phyloP scores from a whole-genome alignment of 345 rosid genomes.

The Tarenaya hassleriana region DNA sequence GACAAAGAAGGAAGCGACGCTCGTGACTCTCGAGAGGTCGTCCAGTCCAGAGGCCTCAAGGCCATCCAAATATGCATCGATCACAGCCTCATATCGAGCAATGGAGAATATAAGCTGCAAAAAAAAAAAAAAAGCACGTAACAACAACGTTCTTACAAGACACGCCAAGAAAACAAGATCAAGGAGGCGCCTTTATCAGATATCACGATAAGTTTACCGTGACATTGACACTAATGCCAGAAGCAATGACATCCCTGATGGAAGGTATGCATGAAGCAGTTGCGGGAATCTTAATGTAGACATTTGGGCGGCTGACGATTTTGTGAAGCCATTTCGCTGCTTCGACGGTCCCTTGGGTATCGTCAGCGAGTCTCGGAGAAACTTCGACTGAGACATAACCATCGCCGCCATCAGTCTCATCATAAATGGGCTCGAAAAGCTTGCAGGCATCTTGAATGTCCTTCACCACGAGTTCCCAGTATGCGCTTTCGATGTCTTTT shows the following conservation, averaged over 20 bases:
- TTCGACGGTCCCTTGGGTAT: slow-evolving; percentile 76
- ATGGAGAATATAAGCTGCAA: slow-evolving; percentile 91
- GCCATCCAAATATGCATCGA: slow-evolving; percentile 98
- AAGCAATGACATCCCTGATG: slow-evolving; percentile 83
- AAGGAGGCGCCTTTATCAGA: not conserved
- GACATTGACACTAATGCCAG: slow-evolving; percentile 89
- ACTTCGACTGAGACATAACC: slow-evolving; percentile 99
- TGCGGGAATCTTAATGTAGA: slow-evolving; percentile 96
- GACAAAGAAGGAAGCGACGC: slow-evolving; percentile 98
- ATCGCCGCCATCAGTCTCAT: slow-evolving; percentile 83
- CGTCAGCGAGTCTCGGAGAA: slow-evolving; percentile 92
- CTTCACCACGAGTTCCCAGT: slow-evolving; percentile 82
- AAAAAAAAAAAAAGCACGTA: too few relatives aligned
- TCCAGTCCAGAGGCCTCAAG: slow-evolving; percentile 89
- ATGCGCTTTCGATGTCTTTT: too few relatives aligned
- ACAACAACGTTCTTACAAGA: not conserved
- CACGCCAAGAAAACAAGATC: not conserved
- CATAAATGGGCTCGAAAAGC: slow-evolving; percentile 90
- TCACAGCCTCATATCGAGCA: slow-evolving; percentile 84
- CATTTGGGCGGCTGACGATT: slow-evolving; percentile 75
- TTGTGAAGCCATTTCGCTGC: slow-evolving; percentile 87
- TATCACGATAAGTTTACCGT: slow-evolving; percentile 51
- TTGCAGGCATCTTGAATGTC: too few relatives aligned
- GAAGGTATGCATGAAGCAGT: slow-evolving; percentile 86
- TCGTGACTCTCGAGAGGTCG: slow-evolving; percentile 91